Conservation (phyloP, 2,329 filamentous ascomycete species). For the Pseudonectria buxi region DNA sequence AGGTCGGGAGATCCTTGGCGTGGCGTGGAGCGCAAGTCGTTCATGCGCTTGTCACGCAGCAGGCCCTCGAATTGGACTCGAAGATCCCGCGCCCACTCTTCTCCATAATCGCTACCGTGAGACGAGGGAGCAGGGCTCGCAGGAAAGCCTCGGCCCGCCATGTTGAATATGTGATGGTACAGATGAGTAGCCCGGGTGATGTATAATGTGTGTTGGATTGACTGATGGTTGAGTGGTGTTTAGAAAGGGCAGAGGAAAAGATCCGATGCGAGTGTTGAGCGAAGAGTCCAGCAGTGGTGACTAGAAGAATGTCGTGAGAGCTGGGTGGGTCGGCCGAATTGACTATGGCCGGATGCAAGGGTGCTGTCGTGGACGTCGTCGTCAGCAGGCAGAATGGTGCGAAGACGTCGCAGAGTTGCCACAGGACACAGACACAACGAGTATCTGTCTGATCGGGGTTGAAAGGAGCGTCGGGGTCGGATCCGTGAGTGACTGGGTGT, state of each 20-base stretch:
- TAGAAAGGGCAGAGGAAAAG: neutral
- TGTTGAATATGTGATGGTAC: constrained; percentile 16
- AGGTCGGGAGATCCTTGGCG: constrained; percentile 55
- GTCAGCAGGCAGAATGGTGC: constrained; percentile 22
- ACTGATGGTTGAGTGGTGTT: constrained; percentile 1
- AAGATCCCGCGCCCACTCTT: constrained; percentile 71
- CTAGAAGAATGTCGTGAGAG: constrained; percentile 1
- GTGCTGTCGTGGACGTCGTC: constrained; percentile 18
- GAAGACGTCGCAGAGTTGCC: constrained; percentile 20
- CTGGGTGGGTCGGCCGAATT: neutral
- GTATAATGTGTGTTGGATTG: neutral
- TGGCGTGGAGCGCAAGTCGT: constrained; percentile 53
- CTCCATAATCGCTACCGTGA: constrained; percentile 46
- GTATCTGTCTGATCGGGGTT: no score
- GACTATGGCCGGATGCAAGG: neutral
- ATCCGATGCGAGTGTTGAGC: neutral
- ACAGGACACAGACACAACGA: constrained; percentile 11
- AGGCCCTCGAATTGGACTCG: constrained; percentile 80
- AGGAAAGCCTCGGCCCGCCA: constrained; percentile 33
- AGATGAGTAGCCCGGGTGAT: neutral
- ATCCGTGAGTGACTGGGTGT: neutral
- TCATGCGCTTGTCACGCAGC: constrained; percentile 79
- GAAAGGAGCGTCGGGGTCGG: neutral
- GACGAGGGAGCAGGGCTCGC: constrained; percentile 23
- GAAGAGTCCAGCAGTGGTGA: neutral